Percentiles rank a stretch among this genome's conserved stretches.
Evolutionary conservation across 148 eudicot genomes (phyloP).

Genomic region (Agrostemma githago): DNA sequence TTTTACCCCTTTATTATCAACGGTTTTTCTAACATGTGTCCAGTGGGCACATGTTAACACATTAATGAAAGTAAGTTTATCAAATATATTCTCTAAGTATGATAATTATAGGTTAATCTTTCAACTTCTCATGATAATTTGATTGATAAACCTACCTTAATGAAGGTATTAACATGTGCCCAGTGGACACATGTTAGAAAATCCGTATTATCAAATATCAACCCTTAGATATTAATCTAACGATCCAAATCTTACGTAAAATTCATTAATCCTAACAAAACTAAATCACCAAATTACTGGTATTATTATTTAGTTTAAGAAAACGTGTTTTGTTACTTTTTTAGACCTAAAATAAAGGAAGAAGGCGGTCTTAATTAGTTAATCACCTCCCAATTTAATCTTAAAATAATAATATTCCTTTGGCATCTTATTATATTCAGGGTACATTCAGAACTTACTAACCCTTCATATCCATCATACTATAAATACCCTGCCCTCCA

Average conservation of each 20-base stretch:
- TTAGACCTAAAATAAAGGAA: background rate
- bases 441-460: background rate
- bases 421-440: background rate
- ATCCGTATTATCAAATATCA: no score
- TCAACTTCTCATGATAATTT: no score
- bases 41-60: no score
- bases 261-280: background rate
- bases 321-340: background rate
- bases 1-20: background rate
- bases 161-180: no score
- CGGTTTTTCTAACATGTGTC: no score
- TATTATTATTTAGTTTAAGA: background rate
- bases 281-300: background rate
- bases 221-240: background rate
- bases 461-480: background rate
- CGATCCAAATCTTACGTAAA: background rate
- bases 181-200: no score
- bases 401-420: constrained; percentile 1
- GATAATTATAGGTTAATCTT: no score
- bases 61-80: no score
- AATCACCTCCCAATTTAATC: background rate
- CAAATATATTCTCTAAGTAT: no score
- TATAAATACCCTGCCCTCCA: background rate
- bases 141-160: no score
- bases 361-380: background rate